Evolutionary conservation across 2,329 filamentous ascomycete genomes (phyloP), one percentile per base, ranked within the genome.

Genomic region (Aspergillus sp.): DNA sequence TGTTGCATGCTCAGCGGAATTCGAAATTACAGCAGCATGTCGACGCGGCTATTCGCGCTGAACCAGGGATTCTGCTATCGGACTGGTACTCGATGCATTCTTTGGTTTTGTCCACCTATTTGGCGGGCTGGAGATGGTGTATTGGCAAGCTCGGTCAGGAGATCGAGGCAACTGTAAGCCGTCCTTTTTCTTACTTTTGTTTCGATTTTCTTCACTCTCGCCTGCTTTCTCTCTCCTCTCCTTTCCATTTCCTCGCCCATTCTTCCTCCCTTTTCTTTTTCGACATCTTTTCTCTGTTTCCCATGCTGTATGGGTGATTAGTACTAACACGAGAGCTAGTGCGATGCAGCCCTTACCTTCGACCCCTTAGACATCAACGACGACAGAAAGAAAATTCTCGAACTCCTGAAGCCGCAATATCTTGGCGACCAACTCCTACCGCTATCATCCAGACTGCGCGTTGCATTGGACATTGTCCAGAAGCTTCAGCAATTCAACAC

Each of bases 71-170:
- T 18, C 9, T 50, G 1, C 18, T 26, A 1, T 12, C n/a, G 11
- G 11, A 50, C n/a, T 65, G 62, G 63, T 63, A 46, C 14, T 51
- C 58, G 6, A 39, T 65, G 45, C 62, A 64, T 54, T 45, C 52
- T 22, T 32, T 61, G 10, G 56, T 59, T 1, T 29, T 64, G 6
- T 57, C 59, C 5, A 45, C 63, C 16, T 64, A 65, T 20, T 39
- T 65, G 20, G 29, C 49, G 11, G 57, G 57, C 14, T 64, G 62
- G 62, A 52, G 63, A 9, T 61, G 58, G 57, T 63, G 46, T 55
- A 56, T 65, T 20, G 57, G 55, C 3, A 49, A 49, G 14, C 29
- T 65, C 1, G 59, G 63, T 1, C 61, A 61, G 7, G 54, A 56
- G 16, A 57, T 65, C n/a, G 63, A 65, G 49, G 51, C 45, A 31